Evolutionary conservation across 2,329 filamentous ascomycete species (phyloP).

Genomic region (Aspergillus hiratsukae): DNA sequence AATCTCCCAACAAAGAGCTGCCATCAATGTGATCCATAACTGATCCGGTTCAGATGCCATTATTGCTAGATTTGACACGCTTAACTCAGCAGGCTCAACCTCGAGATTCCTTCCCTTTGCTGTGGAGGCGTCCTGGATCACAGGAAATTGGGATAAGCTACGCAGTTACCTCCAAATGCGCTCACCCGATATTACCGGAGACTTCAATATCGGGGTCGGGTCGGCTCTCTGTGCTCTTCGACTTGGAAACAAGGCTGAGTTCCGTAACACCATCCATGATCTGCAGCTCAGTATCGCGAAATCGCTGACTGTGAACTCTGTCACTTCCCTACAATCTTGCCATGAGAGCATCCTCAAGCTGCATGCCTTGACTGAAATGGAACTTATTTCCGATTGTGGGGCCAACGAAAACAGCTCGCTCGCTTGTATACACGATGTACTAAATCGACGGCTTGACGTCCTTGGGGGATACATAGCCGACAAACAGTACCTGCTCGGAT

Average conservation of each 20-base stretch:
- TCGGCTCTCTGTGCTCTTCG: slow-evolving; percentile 60
- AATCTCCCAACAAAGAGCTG: slow-evolving; percentile 24
- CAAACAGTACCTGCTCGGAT: slow-evolving; percentile 86
- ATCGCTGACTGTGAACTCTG: slow-evolving; percentile 70
- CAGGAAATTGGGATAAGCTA: slow-evolving; percentile 73
- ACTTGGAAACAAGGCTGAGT: slow-evolving; percentile 47
- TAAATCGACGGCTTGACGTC: slow-evolving; percentile 78
- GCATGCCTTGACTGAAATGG: slow-evolving; percentile 82
- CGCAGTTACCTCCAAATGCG: slow-evolving; percentile 57
- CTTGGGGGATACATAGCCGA: slow-evolving; percentile 85
- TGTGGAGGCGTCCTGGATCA: slow-evolving; percentile 88
- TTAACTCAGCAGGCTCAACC: slow-evolving; percentile 52
- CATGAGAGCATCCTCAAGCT: slow-evolving; percentile 82
- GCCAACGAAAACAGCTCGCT: slow-evolving; percentile 22
- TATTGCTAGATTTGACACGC: slow-evolving; percentile 78
- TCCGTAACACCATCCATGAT: slow-evolving; percentile 56
- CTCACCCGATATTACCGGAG: slow-evolving; percentile 41
- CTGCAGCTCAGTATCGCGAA: slow-evolving; percentile 68
- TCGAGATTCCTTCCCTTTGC: slow-evolving; percentile 74
- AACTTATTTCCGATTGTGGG: slow-evolving; percentile 61
- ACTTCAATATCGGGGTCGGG: slow-evolving; percentile 82
- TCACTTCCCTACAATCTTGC: slow-evolving; percentile 74
- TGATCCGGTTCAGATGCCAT: slow-evolving; percentile 60
- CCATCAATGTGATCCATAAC: not conserved
- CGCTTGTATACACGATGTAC: slow-evolving; percentile 44